These are phyloP conservation scores for Globisporangium carolinianum DNA, from an alignment of 352 stramenopile genomes.

Conservation along the genomic window DNA sequence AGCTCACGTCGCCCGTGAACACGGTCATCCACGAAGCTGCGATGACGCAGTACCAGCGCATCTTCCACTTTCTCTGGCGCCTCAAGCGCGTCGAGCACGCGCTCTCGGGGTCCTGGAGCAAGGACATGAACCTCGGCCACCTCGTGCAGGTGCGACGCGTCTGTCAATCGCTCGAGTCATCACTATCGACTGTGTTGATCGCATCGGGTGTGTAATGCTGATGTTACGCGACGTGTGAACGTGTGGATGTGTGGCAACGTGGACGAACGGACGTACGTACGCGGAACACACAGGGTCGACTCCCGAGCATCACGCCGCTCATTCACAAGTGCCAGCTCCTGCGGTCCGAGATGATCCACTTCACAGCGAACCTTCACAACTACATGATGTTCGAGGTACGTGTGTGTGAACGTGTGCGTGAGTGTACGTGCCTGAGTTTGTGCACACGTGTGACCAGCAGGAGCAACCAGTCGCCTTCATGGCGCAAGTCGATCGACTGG, in stretches of 20 bases:
- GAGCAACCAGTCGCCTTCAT: no score
- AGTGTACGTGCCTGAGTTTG: background rate
- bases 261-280: no score
- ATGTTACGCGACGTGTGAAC: no score
- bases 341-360: constrained; percentile 97
- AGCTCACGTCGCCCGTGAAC: constrained; percentile 80
- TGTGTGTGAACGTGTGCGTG: background rate
- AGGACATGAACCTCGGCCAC: constrained; percentile 94
- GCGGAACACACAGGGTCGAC: constrained; percentile 22
- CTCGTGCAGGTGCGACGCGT: constrained; percentile 67
- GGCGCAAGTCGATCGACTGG: no score
- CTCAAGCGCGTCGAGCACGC: constrained; percentile 90
- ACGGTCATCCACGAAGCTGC: constrained; percentile 82
- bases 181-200: no score
- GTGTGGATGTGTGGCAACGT: no score
- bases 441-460: no score
- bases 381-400: constrained; percentile 98
- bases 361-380: constrained; percentile 96
- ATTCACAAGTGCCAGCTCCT: constrained; percentile 93
- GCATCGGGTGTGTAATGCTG: no score
- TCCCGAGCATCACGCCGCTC: constrained; percentile 51
- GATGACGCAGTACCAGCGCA: constrained; percentile 85
- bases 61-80: constrained; percentile 88
- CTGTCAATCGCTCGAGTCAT: background rate
- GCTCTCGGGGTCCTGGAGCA: constrained; percentile 94